phyloP scores from a whole-genome alignment of 2,329 filamentous ascomycete species.

The Colletotrichum lini region DNA sequence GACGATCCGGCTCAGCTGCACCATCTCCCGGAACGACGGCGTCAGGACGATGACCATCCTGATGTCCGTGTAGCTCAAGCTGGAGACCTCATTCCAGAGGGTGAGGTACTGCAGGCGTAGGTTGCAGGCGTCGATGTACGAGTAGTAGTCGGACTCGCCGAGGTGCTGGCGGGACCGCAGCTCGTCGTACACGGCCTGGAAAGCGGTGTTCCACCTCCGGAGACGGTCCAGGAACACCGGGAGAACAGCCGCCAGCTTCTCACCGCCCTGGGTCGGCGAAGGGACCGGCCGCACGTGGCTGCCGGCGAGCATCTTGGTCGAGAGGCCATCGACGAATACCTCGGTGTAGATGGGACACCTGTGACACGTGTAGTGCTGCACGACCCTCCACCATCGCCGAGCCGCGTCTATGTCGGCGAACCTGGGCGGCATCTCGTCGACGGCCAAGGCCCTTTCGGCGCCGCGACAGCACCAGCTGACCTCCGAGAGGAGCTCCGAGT shows the following conservation, averaged over 20 bases:
- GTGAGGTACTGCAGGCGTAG: conserved; percentile 60
- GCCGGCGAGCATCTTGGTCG: conserved; percentile 51
- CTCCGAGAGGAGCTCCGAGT: conserved; percentile 7
- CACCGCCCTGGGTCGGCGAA: conserved; percentile 49
- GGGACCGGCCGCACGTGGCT: conserved; percentile 46
- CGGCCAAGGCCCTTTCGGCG: conserved; percentile 48
- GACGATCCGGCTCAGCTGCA: conserved; percentile 53
- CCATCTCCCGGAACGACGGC: conserved; percentile 59
- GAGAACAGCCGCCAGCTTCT: conserved; percentile 51
- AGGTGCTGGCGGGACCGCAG: conserved; percentile 45
- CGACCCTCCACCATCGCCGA: conserved; percentile 55
- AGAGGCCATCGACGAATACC: conserved; percentile 31
- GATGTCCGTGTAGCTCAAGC: conserved; percentile 55
- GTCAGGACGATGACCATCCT: conserved; percentile 55
- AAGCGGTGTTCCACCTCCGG: conserved; percentile 57
- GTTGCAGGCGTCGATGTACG: conserved; percentile 56
- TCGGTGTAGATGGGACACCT: conserved; percentile 53
- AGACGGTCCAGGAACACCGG: conserved; percentile 56
- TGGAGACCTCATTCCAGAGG: conserved; percentile 55
- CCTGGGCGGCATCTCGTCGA: conserved; percentile 52
- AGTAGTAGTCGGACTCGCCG: conserved; percentile 44
- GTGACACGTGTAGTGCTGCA: conserved; percentile 56
- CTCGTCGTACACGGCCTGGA: conserved; percentile 53
- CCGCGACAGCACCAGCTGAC: conserved; percentile 36
- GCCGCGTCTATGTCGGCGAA: conserved; percentile 53